Conservation (phyloP, 179 eudicot genomes). For the Spinacia oleracea region DNA sequence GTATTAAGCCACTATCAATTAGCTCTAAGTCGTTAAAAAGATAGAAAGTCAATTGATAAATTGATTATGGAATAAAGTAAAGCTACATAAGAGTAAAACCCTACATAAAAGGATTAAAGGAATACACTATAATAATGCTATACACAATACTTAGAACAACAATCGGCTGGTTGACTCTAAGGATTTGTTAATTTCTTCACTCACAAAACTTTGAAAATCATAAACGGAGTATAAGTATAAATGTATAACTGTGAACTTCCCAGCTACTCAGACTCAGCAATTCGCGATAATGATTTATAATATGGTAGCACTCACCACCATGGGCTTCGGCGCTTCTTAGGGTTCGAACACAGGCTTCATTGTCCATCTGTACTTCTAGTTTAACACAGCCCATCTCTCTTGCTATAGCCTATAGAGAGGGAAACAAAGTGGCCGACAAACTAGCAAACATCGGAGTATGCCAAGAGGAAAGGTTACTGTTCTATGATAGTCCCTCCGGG, state of each 20-base stretch:
- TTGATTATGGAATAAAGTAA: too few species aligned
- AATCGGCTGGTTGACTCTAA: too few species aligned
- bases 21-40: too few species aligned
- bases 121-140: too few species aligned
- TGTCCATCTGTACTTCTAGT: background rate
- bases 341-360: background rate
- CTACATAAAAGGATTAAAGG: too few species aligned
- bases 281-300: background rate
- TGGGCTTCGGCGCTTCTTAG: background rate
- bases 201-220: too few species aligned
- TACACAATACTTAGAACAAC: too few species aligned
- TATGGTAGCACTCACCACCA: background rate
- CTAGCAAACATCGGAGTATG: background rate
- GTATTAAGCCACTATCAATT: too few species aligned
- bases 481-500: background rate
- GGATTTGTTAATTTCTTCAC: too few species aligned
- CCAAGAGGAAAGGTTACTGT: background rate
- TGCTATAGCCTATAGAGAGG: background rate
- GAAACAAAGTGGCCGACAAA: background rate
- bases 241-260: background rate
- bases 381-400: background rate
- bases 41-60: too few species aligned
- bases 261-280: background rate
- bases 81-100: too few species aligned
- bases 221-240: too few species aligned